These are phyloP conservation scores for Corymbia maculata DNA, from an alignment of 345 rosid genomes.

Conservation along the genomic window DNA sequence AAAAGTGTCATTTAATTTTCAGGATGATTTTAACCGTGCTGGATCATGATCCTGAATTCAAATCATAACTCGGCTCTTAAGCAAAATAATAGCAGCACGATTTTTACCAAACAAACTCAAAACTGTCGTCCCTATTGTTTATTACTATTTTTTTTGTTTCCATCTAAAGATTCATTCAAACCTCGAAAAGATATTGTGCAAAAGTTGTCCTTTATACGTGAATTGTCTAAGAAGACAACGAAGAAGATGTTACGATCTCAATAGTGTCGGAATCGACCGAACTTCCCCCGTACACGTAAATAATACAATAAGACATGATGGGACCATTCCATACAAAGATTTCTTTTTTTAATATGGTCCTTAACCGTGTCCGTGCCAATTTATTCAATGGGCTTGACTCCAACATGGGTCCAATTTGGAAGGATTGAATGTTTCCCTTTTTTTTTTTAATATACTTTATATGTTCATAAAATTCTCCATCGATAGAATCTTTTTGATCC, in stretches of 20 bases:
- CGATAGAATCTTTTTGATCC: neutral
- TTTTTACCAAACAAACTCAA: neutral
- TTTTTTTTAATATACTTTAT: neutral
- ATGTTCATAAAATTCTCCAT: neutral
- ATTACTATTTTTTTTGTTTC: neutral
- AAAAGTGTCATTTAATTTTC: neutral
- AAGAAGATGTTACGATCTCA: neutral
- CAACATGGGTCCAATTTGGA: neutral
- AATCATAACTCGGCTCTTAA: neutral
- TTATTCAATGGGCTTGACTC: neutral
- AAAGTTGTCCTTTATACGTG: neutral
- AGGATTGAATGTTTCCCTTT: neutral
- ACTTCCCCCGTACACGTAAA: accelerated
- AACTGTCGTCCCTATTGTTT: accelerated
- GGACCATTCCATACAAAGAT: neutral
- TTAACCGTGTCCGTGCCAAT: neutral
- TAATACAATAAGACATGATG: neutral
- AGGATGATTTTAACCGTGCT: neutral
- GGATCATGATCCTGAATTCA: too few species aligned
- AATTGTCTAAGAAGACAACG: neutral
- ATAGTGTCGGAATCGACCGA: neutral
- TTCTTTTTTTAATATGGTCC: neutral
- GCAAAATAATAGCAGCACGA: neutral
- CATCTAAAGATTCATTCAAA: neutral
- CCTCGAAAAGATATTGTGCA: accelerated